Evolutionary conservation across 2,329 filamentous ascomycete genomes (phyloP).

Genomic region (Aspergillus fischeri): DNA sequence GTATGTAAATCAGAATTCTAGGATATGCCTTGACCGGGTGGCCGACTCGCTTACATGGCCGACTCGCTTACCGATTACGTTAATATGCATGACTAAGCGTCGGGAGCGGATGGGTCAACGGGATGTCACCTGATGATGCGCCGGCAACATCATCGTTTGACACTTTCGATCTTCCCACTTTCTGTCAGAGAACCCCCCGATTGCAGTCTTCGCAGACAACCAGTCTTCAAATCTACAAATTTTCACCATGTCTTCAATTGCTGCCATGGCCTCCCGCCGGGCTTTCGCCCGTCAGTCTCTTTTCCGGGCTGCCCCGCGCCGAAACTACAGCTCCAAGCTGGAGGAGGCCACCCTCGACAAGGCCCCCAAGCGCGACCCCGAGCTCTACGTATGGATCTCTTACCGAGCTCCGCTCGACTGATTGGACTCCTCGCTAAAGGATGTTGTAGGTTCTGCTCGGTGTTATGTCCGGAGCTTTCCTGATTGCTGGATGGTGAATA

Average conservation of each 20-base stretch:
- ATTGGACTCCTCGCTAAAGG: conserved; percentile 15
- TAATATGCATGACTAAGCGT: conserved; percentile 18
- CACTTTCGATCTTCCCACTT: conserved; percentile 25
- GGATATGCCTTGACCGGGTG: too few species aligned
- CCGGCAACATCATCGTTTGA: conserved; percentile 33
- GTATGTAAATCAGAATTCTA: too few species aligned
- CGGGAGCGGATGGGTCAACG: conserved; percentile 14
- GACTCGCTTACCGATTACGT: too few species aligned
- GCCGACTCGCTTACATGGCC: too few species aligned
- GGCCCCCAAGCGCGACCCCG: conserved; percentile 66
- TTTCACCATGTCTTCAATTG: conserved; percentile 40
- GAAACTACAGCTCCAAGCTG: conserved; percentile 39
- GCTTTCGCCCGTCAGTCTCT: conserved; percentile 38
- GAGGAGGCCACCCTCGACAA: conserved; percentile 54
- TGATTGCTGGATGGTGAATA: conserved; percentile 71
- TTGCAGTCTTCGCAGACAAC: conserved; percentile 15
- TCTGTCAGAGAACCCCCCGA: conserved; percentile 9
- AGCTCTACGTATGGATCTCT: conserved; percentile 62
- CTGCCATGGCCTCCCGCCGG: conserved; percentile 39
- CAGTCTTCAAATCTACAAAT: conserved; percentile 10
- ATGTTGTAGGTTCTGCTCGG: conserved; percentile 71
- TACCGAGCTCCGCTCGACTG: conserved; percentile 10
- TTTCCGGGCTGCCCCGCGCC: conserved; percentile 40
- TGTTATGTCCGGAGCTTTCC: conserved; percentile 85
- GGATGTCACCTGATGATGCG: conserved; percentile 26